Percentiles rank a stretch among this genome's conserved stretches.
These are phyloP conservation scores for Lipomyces yamanashiensis DNA, from an alignment of 805 yeast species.

Conservation along the genomic window DNA sequence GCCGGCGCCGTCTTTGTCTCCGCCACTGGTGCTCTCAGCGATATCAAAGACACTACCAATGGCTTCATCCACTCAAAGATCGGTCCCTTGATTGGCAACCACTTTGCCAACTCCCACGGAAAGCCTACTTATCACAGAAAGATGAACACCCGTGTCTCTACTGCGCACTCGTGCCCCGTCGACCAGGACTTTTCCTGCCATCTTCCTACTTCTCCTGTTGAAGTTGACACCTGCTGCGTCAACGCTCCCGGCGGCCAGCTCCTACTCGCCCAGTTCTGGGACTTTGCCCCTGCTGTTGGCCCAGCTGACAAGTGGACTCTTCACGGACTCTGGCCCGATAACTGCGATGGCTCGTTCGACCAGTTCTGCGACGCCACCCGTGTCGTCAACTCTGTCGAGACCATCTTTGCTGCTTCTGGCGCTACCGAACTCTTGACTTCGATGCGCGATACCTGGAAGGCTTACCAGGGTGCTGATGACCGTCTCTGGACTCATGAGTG, in stretches of 20 bases:
- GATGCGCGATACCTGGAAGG: slow-evolving; percentile 73
- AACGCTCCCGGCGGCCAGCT: slow-evolving; percentile 86
- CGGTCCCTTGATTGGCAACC: slow-evolving; percentile 10
- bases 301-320: slow-evolving; percentile 73
- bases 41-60: background rate
- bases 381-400: slow-evolving; percentile 57
- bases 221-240: slow-evolving; percentile 72
- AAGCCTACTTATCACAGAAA: background rate
- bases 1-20: slow-evolving; percentile 18
- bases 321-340: slow-evolving; percentile 90
- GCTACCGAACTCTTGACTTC: slow-evolving; percentile 57
- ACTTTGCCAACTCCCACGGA: background rate
- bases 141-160: slow-evolving; percentile 16
- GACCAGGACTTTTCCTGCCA: slow-evolving; percentile 29
- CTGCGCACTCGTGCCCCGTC: slow-evolving; percentile 26
- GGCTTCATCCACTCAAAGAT: slow-evolving; percentile 6
- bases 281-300: slow-evolving; percentile 74
- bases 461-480: slow-evolving; percentile 68
- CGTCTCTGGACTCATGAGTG: slow-evolving; percentile 87
- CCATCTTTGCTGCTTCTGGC: slow-evolving; percentile 50
- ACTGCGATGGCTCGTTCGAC: slow-evolving; percentile 79
- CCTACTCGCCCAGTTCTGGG: slow-evolving; percentile 92
- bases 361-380: slow-evolving; percentile 74
- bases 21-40: slow-evolving; percentile 11
- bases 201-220: slow-evolving; percentile 10